Conservation (phyloP, 2,329 filamentous ascomycete genomes). For the Biscogniauxia sp. region DNA sequence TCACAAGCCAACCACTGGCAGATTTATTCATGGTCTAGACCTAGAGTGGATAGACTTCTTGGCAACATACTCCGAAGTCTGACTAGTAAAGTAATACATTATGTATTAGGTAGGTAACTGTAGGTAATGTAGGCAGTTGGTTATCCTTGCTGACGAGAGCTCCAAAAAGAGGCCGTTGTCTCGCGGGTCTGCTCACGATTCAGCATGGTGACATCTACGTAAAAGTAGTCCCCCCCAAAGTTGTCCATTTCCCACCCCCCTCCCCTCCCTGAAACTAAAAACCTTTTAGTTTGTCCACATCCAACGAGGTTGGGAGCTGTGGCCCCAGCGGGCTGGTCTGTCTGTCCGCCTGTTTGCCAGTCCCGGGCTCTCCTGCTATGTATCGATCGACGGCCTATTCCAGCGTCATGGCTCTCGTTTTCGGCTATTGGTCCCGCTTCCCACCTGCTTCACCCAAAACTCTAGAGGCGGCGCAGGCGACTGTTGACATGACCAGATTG, state of each 20-base stretch:
- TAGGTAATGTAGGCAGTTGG: background rate
- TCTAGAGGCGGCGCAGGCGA: background rate
- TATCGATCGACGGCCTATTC: background rate
- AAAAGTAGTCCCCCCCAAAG: background rate
- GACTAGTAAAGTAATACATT: background rate
- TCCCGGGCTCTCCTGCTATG: background rate
- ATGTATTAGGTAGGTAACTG: background rate
- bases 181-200: background rate
- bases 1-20: background rate
- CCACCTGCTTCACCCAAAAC: background rate
- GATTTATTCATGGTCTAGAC: background rate
- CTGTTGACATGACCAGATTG: background rate
- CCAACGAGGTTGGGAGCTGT: too few relatives aligned
- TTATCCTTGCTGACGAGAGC: background rate
- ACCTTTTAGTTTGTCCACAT: background rate
- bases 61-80: background rate
- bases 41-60: background rate
- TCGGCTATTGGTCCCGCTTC: background rate
- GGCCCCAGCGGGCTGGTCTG: background rate
- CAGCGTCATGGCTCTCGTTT: background rate
- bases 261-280: background rate
- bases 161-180: background rate
- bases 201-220: background rate
- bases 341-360: background rate
- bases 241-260: too few relatives aligned